Evolutionary conservation across 176 grass and related monocot genomes (phyloP).

Genomic region (Oryza coarctata): DNA sequence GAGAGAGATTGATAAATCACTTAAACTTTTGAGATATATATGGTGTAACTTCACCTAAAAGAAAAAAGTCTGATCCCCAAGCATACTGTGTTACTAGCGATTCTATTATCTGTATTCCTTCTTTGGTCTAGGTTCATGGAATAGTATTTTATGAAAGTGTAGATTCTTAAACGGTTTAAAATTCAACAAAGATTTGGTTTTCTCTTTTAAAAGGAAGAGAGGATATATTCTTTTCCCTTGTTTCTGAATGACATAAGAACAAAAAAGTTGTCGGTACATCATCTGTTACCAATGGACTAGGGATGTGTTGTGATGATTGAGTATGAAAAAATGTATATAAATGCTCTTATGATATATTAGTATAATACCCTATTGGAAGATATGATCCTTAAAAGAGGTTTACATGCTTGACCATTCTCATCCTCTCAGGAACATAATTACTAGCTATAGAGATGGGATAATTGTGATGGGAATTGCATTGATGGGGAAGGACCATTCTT

Average conservation of each 20-base stretch:
- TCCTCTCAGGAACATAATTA: not conserved
- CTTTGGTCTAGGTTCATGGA: not conserved
- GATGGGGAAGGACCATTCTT: too few relatives aligned
- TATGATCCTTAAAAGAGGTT: not conserved
- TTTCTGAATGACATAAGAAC: slow-evolving; percentile 3
- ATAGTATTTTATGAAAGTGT: not conserved
- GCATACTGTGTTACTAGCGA: not conserved
- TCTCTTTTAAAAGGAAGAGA: not conserved
- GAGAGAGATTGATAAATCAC: not conserved
- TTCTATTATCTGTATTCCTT: not conserved
- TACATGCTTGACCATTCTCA: not conserved
- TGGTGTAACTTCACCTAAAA: not conserved
- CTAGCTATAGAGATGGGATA: not conserved
- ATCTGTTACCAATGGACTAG: not conserved
- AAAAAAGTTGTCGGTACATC: not conserved
- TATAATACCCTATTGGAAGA: slow-evolving; percentile 6
- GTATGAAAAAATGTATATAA: slow-evolving; percentile 11
- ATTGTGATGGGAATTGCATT: not conserved
- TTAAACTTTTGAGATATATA: not conserved
- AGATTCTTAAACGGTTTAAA: not conserved
- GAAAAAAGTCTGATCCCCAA: not conserved
- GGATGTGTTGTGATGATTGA: not conserved
- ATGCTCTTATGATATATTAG: not conserved
- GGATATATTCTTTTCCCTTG: not conserved
- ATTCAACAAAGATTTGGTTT: not conserved